Base-by-base conservation (phyloP, 2,329 filamentous ascomycete species). In the Aureobasidium sp. region DNA sequence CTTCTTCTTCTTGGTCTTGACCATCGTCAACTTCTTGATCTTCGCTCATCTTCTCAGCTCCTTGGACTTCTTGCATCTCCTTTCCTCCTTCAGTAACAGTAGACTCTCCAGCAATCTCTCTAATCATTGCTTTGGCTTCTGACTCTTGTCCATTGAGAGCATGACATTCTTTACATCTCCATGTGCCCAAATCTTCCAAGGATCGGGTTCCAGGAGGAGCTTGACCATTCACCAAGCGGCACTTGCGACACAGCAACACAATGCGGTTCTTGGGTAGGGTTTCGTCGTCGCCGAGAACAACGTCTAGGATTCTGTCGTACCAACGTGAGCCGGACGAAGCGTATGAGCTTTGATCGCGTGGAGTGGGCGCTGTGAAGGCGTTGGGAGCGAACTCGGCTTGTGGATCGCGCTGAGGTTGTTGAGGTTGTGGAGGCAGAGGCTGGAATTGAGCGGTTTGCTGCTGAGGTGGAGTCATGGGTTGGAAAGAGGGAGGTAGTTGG, bases 281-380 rank as follows among this genome's bases (percentile, higher is more conserved):
- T 75, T 99, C 94, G 69, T 99, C 94, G 71, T 99, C 94, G 54
- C 94, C 94, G 0, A 99, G 82, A 30, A 99, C 84, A 0, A 96
- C 84, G 70, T 99, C 94, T 62, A 99, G 80, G 59, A 99, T 86
- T 61, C 93, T 85, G 72, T 99, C 94, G 75, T 97, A 99, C 94
- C 94, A 99, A 70, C 89, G 86, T 10, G 71, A 70, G 11, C 68
- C 68, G 27, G 68, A 66, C 5, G 64, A 63, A n/a, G 66, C 65
- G 36, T 71, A 69, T 39, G 67, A 62, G 39, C 67, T 64, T 16
- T 66, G 61, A 32, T 45, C 29, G 36, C 54, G 61, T 3, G 55
- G 61, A 6, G 64, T 57, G 14, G 67, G 59, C 65, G 68, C 63
- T 5, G 71, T 68, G 66, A 85, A 87, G 1, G 88, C 89, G 65